Conservation (phyloP, 345 rosid species). For the Moringa oleifera region DNA sequence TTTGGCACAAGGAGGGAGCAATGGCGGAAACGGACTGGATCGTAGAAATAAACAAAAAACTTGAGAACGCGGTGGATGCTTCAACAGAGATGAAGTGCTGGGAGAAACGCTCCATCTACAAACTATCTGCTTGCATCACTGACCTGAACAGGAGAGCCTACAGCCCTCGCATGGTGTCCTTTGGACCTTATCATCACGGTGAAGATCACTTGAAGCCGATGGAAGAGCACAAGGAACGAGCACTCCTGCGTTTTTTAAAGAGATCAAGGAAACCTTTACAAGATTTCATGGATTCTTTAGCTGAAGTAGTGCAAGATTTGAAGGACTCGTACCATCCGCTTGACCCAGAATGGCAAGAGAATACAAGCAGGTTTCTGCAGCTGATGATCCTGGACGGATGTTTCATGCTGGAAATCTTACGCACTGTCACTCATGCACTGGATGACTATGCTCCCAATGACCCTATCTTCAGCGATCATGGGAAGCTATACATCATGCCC, state of each 20-base stretch:
- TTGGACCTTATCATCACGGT: slow-evolving; percentile 41
- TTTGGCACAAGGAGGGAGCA: background rate
- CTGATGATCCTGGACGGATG: slow-evolving; percentile 50
- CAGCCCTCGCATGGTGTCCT: slow-evolving; percentile 33
- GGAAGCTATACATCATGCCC: slow-evolving; percentile 30
- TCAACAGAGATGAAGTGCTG: slow-evolving; percentile 16
- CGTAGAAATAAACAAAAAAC: slow-evolving; percentile 11
- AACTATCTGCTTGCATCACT: slow-evolving; percentile 24
- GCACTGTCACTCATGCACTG: background rate
- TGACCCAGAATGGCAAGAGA: slow-evolving; percentile 18
- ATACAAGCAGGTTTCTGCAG: slow-evolving; percentile 16
- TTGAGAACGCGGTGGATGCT: slow-evolving; percentile 10
- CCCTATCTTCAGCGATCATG: slow-evolving; percentile 43
- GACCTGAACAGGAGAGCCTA: slow-evolving; percentile 32
- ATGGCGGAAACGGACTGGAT: slow-evolving; percentile 12
- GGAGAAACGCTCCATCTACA: slow-evolving; percentile 38
- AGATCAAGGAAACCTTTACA: slow-evolving; percentile 21
- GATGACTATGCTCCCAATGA: slow-evolving; percentile 33
- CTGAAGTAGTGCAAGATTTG: slow-evolving; percentile 14
- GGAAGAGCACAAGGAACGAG: slow-evolving; percentile 41
- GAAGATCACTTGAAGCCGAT: slow-evolving; percentile 25
- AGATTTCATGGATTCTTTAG: slow-evolving; percentile 16
- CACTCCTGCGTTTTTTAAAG: slow-evolving; percentile 29
- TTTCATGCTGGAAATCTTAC: slow-evolving; percentile 45
- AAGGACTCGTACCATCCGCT: slow-evolving; percentile 28